These are phyloP conservation scores for Pyrus betulifolia DNA, from an alignment of 306 rosid species.

Conservation along the genomic window DNA sequence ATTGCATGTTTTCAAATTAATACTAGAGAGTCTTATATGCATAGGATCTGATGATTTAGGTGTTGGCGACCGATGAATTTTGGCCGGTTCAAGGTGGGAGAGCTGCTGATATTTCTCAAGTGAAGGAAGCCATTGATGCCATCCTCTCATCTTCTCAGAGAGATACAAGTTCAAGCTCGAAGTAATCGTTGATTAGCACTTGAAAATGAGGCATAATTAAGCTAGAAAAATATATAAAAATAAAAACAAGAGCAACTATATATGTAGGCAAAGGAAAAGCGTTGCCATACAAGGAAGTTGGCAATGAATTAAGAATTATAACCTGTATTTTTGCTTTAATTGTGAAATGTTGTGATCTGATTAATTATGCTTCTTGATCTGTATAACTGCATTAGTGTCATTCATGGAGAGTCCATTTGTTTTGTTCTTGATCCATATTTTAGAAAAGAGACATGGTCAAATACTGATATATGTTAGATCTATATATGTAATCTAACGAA, in stretches of 20 bases:
- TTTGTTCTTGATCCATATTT: not conserved
- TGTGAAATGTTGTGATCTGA: not conserved
- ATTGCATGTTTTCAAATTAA: not conserved
- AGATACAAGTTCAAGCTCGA: slow-evolving; percentile 49
- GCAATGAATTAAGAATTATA: not conserved
- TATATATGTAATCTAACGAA: not conserved
- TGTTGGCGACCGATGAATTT: slow-evolving; percentile 82
- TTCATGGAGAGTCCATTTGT: not conserved
- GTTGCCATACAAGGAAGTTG: not conserved
- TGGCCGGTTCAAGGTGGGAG: slow-evolving; percentile 87
- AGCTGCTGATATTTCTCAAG: slow-evolving; percentile 85
- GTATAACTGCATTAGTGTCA: not conserved
- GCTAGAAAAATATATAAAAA: not conserved
- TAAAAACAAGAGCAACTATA: not conserved
- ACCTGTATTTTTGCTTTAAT: not conserved
- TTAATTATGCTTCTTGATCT: not conserved
- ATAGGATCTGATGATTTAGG: slow-evolving; percentile 23
- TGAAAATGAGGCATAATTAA: not conserved
- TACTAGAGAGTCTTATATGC: not conserved
- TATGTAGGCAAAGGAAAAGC: not conserved
- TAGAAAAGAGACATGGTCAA: not conserved
- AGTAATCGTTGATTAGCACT: not conserved
- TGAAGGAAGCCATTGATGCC: slow-evolving; percentile 82
- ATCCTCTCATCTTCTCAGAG: slow-evolving; percentile 64
- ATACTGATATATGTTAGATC: not conserved